These are phyloP conservation scores for Paramecium sexaurelia DNA, from an alignment of 73 alveolate genomes.

Conservation along the genomic window DNA sequence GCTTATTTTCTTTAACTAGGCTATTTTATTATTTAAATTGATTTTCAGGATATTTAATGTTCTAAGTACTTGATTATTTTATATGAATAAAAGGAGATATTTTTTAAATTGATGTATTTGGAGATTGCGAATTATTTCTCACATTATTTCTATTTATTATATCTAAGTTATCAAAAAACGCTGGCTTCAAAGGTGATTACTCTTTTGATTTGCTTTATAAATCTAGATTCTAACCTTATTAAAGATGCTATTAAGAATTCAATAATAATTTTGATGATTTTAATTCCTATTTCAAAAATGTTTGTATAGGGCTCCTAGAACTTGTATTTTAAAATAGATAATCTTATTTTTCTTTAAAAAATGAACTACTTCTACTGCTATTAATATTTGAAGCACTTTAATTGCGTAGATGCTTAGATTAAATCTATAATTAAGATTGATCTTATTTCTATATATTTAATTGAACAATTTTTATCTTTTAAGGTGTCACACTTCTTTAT, in stretches of 20 bases:
- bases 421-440: not conserved
- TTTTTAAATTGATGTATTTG: conserved; percentile 15
- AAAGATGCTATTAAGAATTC: not conserved
- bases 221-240: not conserved
- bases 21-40: not conserved
- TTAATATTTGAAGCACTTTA: not conserved
- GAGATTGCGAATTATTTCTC: not conserved
- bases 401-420: not conserved
- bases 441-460: not conserved
- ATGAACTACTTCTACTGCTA: conserved; percentile 10
- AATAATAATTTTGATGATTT: not conserved
- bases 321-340: not conserved
- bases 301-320: not conserved
- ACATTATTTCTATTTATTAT: not conserved
- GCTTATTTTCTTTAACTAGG: not conserved
- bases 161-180: conserved; percentile 1
- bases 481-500: conserved; percentile 24
- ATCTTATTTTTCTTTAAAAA: not conserved
- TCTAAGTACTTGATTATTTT: not conserved
- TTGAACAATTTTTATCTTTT: not conserved
- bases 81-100: not conserved
- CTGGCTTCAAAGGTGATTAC: not conserved
- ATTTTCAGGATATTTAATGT: not conserved
- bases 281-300: not conserved
- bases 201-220: not conserved